Conservation (phyloP, 2,329 filamentous ascomycete genomes). For the Sporothrix mexicana region DNA sequence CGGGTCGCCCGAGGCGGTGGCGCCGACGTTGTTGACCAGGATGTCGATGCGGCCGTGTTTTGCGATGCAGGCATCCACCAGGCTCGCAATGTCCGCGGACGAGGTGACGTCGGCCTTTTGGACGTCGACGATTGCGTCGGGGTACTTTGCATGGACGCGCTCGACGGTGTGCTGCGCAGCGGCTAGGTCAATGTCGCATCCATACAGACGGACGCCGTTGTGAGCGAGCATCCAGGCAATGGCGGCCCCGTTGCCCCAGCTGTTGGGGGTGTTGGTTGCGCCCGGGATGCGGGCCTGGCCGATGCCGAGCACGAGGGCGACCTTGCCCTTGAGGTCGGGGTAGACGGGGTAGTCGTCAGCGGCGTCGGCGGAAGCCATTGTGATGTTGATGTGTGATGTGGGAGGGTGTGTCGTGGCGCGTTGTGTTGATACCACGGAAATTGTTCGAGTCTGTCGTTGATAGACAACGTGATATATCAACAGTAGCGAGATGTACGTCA, state of each 20-base stretch:
- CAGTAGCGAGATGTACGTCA: no score
- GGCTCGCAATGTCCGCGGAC: no score
- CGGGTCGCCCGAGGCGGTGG: constrained; percentile 53
- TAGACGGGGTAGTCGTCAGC: constrained; percentile 29
- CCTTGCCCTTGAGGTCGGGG: constrained; percentile 46
- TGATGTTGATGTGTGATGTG: not conserved
- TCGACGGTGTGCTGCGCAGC: constrained; percentile 44
- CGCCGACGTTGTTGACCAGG: constrained; percentile 68
- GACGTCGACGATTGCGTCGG: constrained; percentile 41
- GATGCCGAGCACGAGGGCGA: constrained; percentile 47
- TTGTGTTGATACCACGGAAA: no score
- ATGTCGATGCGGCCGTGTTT: constrained; percentile 65
- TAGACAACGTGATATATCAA: no score
- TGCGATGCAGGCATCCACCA: constrained; percentile 50
- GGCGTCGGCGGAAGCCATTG: constrained; percentile 16
- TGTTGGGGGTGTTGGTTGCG: constrained; percentile 39
- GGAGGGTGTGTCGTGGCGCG: no score
- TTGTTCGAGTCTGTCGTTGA: no score
- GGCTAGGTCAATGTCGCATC: constrained; percentile 48
- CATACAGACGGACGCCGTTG: constrained; percentile 51
- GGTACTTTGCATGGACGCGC: constrained; percentile 41
- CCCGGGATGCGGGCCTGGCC: constrained; percentile 43
- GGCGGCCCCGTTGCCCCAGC: constrained; percentile 52
- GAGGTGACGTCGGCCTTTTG: constrained; percentile 56
- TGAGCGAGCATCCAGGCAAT: constrained; percentile 50